Evolutionary conservation across 1,284 basidiomycete genomes (phyloP).

Genomic region (Mycena sp.): DNA sequence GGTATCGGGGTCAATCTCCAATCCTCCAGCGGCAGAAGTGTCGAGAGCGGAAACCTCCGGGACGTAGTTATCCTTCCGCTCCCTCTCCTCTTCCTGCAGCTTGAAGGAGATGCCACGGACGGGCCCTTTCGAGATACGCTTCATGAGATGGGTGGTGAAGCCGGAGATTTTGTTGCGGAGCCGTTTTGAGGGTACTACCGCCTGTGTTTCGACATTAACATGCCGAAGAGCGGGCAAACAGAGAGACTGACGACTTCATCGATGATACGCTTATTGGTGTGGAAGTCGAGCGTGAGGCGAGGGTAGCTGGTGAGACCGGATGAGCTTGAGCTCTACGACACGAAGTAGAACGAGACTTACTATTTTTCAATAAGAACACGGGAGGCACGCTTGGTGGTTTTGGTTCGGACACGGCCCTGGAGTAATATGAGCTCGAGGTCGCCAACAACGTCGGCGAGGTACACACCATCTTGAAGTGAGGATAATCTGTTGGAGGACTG

Average conservation of each 20-base stretch:
- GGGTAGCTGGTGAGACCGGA: constrained; percentile 73
- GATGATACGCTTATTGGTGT: constrained; percentile 99
- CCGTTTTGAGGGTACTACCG: constrained; percentile 97
- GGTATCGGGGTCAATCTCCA: constrained; percentile 92
- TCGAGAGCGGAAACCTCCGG: constrained; percentile 96
- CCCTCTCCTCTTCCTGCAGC: constrained; percentile 99
- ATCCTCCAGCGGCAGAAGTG: constrained; percentile 67
- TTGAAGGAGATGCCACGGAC: constrained; percentile 99
- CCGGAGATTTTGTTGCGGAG: constrained; percentile 99
- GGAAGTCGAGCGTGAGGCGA: constrained; percentile 95
- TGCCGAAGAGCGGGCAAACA: background rate
- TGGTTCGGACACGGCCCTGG: constrained; percentile 99
- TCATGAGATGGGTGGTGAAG: constrained; percentile 99
- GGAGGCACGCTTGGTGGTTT: constrained; percentile 99
- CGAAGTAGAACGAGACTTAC: constrained; percentile 59
- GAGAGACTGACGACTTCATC: constrained; percentile 90
- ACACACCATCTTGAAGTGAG: constrained; percentile 27
- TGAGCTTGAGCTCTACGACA: constrained; percentile 10
- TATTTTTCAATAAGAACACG: constrained; percentile 99
- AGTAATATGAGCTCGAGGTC: constrained; percentile 21
- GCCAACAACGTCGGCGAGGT: constrained; percentile 8
- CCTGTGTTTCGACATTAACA: constrained; percentile 54
- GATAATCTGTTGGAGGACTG: background rate
- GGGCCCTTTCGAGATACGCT: constrained; percentile 99
- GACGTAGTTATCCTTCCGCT: constrained; percentile 99